Evolutionary conservation across 2,329 filamentous ascomycete species (phyloP).

Genomic region (Ophiostoma himal-ulmi): DNA sequence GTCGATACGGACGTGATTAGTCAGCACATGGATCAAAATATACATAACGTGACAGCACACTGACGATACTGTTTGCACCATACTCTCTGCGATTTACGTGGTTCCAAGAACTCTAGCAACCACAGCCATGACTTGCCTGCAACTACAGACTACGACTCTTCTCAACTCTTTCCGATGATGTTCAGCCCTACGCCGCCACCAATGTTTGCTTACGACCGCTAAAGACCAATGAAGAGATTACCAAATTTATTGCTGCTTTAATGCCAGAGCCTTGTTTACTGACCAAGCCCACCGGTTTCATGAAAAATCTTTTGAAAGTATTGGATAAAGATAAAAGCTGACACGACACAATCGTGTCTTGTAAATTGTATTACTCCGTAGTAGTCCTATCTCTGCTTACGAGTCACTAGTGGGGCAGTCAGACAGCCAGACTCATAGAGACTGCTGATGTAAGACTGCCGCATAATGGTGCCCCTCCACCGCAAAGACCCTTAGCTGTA

Average conservation of each 20-base stretch:
- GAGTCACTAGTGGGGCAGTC: background rate
- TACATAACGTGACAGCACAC: no score
- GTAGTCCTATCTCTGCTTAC: background rate
- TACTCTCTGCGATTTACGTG: background rate
- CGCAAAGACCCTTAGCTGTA: background rate
- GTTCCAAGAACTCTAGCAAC: background rate
- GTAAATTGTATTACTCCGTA: background rate
- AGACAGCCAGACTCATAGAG: background rate
- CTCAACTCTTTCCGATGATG: background rate
- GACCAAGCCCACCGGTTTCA: background rate
- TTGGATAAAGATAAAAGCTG: background rate
- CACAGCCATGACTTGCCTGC: no score
- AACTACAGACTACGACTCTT: background rate
- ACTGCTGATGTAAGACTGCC: background rate
- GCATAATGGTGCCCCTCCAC: background rate
- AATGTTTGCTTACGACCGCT: background rate
- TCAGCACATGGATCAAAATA: background rate
- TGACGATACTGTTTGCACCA: no score
- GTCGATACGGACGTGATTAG: background rate
- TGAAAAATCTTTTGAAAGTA: background rate
- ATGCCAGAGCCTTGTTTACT: background rate
- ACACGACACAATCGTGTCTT: background rate
- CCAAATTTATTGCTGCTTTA: background rate
- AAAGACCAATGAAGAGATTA: background rate
- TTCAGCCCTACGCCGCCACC: conserved; percentile 2